phyloP scores from a whole-genome alignment of 345 rosid genomes.

The Eucalyptus brandiana region DNA sequence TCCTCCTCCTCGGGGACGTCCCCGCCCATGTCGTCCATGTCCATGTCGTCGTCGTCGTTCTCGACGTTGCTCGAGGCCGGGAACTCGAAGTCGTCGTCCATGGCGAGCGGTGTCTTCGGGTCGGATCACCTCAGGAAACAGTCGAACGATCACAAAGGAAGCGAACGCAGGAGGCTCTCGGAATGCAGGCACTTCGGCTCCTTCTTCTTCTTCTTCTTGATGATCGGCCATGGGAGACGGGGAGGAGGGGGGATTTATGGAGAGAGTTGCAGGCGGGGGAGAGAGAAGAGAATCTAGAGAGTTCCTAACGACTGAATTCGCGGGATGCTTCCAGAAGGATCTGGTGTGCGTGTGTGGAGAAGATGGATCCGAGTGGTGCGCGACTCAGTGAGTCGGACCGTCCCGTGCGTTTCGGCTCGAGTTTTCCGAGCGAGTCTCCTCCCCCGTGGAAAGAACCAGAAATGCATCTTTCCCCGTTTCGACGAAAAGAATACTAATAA shows the following conservation, averaged over 20 bases:
- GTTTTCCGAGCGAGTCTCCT: not conserved
- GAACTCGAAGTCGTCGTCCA: constrained; percentile 34
- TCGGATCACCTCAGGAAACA: not conserved
- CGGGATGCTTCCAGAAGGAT: not conserved
- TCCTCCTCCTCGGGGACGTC: constrained; percentile 6
- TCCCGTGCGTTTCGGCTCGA: not conserved
- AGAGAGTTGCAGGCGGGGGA: not conserved
- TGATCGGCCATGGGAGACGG: not conserved
- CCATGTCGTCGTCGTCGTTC: not conserved
- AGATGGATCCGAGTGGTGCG: not conserved
- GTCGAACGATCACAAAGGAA: not conserved
- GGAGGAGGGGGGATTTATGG: not conserved
- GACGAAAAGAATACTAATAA: not conserved
- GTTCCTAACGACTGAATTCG: not conserved
- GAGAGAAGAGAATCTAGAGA: not conserved
- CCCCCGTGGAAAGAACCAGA: not conserved
- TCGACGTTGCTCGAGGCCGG: not conserved
- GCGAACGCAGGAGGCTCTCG: not conserved
- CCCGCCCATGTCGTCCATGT: not conserved
- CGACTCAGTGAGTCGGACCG: not conserved
- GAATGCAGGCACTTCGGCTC: not conserved
- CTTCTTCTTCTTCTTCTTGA: not conserved
- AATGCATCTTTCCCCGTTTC: not conserved
- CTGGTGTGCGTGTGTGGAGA: no score
- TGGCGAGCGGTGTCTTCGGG: not conserved